phyloP scores from a whole-genome alignment of 2,329 filamentous ascomycete genomes.

The Tolypocladium ovalisporum region DNA sequence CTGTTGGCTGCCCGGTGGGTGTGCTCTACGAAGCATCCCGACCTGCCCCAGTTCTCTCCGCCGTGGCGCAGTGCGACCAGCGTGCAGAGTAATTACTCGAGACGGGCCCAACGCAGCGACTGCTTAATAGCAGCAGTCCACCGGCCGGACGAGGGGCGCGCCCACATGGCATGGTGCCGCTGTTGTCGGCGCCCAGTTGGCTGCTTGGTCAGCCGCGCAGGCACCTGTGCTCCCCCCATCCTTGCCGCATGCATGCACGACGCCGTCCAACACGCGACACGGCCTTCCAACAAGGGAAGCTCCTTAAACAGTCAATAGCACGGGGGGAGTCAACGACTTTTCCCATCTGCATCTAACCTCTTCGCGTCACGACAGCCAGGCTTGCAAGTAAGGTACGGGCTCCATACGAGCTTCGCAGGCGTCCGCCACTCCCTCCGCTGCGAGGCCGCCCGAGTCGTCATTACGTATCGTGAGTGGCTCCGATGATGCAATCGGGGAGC shows the following conservation, averaged over 20 bases:
- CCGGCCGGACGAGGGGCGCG: no score
- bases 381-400: no score
- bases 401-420: not conserved
- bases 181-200: not conserved
- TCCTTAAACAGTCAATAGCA: no score
- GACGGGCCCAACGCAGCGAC: not conserved
- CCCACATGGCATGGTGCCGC: no score
- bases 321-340: no score
- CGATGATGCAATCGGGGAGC: not conserved
- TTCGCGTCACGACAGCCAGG: not conserved
- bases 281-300: not conserved
- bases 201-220: not conserved
- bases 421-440: not conserved
- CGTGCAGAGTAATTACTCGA: not conserved
- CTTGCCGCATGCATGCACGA: not conserved
- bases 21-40: not conserved
- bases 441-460: not conserved
- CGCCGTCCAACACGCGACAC: not conserved
- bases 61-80: not conserved
- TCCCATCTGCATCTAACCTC: no score
- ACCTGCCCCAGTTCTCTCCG: no score
- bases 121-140: no score
- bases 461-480: not conserved
- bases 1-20: not conserved
- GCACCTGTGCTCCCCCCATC: not conserved